Percentiles rank a stretch among this genome's conserved stretches.
Evolutionary conservation across 23 red algal genomes (phyloP).

Genomic region (Gracilaria vermiculophylla): DNA sequence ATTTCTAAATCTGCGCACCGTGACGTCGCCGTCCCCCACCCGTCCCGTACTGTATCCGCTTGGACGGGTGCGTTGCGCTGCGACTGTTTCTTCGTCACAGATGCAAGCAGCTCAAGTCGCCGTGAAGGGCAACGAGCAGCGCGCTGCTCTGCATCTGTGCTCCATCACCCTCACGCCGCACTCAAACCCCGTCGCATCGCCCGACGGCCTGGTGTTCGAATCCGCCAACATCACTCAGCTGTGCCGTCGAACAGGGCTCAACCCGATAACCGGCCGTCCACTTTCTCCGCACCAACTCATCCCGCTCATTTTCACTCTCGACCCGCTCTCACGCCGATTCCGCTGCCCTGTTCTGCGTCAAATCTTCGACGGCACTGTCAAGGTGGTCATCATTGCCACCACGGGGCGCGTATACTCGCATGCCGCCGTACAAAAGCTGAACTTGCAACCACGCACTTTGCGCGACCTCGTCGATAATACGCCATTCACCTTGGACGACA

Average conservation of each 20-base stretch:
- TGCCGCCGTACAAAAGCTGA: conserved; percentile 29
- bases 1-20: too few relatives aligned
- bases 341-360: conserved; percentile 23
- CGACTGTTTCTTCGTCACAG: not conserved
- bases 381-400: conserved; percentile 48
- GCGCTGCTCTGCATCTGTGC: conserved; percentile 28
- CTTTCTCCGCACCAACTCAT: conserved; percentile 23
- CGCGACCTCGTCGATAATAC: conserved; percentile 28
- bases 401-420: conserved; percentile 45
- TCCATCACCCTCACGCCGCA: conserved; percentile 42
- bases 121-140: not conserved
- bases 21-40: too few relatives aligned
- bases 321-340: conserved; percentile 15
- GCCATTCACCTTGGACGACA: conserved; percentile 38
- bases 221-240: conserved; percentile 2
- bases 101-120: not conserved
- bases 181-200: conserved; percentile 28
- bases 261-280: conserved; percentile 15
- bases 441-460: conserved; percentile 20
- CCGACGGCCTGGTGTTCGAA: conserved; percentile 38
- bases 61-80: too few relatives aligned
- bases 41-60: too few relatives aligned
- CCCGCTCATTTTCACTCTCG: conserved; percentile 25
- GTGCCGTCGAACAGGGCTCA: conserved; percentile 1
- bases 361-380: conserved; percentile 7